Evolutionary conservation across 805 yeast genomes (phyloP), one percentile per base, ranked within the genome.

Genomic region (Ogataea corticis): DNA sequence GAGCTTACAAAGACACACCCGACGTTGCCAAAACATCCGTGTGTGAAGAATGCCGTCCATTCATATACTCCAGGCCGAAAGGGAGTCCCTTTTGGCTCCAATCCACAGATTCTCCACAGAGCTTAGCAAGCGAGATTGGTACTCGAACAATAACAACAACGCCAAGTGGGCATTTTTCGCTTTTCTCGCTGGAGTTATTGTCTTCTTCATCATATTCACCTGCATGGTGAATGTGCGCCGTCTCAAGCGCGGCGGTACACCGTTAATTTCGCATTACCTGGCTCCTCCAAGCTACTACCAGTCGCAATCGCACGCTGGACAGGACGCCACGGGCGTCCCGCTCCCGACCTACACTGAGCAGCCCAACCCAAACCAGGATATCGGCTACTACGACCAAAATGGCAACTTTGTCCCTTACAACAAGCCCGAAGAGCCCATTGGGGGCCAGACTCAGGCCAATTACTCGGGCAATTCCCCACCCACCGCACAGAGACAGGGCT

Each of bases 221-320:
- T 63, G 84, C 19, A 57, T 77, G 30, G 68, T 79, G 12, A 86
- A 86, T 57, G 75, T 69, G 37, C 72, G 71, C 45, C 72, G 95
- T 62, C 52, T 68, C 9, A 64, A 58, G 34, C 57, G 59, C 18
- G 84, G 84, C 77, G 79, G 34, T 67, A 70, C 50, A 21, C 96
- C 96, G 0, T 70, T 87, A 1, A 79, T 89, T 70, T 85, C 94
- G 0, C 51, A 49, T 2, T 63, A 61, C 38, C 47, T 63, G 35
- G 57, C 68, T 2, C 96, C 96, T 6, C 95, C 95, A 0, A 72
- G 83, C 10, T 87, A 87, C 58, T 61, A 71, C 38, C 88, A 82
- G 53, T 77, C 89, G 1, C 86, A 85, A 56, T 70, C 68, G 41
- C 54, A 52, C 4, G 41, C 51, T 12, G 82, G 79, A 46, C 76